These are phyloP conservation scores for Mucor mucedo DNA, from an alignment of 371 early-diverging fungal genomes.

Conservation along the genomic window DNA sequence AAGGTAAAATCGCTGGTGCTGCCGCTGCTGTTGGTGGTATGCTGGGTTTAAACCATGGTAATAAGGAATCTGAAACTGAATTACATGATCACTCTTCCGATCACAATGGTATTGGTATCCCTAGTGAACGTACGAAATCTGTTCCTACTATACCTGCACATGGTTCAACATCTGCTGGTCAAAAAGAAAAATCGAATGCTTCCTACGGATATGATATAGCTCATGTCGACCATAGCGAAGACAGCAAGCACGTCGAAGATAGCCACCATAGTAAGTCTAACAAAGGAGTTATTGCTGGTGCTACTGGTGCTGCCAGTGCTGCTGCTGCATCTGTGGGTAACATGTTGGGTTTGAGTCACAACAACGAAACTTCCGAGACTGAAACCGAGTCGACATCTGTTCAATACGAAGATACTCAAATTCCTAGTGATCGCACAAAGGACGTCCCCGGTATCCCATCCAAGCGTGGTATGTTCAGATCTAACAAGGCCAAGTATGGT, in stretches of 20 bases:
- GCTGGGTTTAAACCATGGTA: background rate
- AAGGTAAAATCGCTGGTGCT: background rate
- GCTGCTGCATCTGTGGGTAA: background rate
- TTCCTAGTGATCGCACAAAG: background rate
- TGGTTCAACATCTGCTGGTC: no score
- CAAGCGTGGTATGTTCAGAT: background rate
- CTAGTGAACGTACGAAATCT: no score
- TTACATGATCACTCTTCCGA: no score
- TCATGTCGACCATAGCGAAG: no score
- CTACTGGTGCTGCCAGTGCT: constrained; percentile 1
- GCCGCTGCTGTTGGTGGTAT: constrained; percentile 1
- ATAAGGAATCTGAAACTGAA: background rate
- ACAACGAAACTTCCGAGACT: background rate
- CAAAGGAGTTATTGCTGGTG: background rate
- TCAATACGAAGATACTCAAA: background rate
- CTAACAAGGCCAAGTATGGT: no score
- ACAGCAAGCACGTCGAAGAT: no score
- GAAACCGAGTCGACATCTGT: background rate
- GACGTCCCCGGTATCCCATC: background rate
- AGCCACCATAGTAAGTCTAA: background rate
- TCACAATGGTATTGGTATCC: no score
- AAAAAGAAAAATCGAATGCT: no score
- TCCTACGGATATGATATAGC: no score
- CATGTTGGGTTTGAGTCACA: background rate
- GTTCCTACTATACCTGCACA: no score